phyloP scores from a whole-genome alignment of 1,139 yeast genomes.

The Blastobotrys serpentis region DNA sequence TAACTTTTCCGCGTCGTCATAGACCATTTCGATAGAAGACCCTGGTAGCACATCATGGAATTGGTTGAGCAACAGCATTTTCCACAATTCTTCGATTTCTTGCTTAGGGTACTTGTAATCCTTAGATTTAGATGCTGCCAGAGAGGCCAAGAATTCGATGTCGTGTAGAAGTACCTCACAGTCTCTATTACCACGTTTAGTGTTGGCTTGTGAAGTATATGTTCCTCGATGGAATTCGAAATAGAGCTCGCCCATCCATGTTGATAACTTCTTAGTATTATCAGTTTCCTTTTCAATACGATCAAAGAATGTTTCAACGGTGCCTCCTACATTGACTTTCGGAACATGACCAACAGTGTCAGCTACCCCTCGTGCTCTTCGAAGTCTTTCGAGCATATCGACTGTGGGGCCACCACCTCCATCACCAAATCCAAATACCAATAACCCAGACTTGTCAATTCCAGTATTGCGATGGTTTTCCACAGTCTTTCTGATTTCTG shows the following conservation, averaged over 20 bases:
- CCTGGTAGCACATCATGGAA: constrained; percentile 98
- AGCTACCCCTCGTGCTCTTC: constrained; percentile 85
- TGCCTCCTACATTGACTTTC: constrained; percentile 69
- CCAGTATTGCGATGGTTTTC: constrained; percentile 80
- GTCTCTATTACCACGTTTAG: constrained; percentile 74
- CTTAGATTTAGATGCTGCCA: constrained; percentile 56
- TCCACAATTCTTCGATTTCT: constrained; percentile 75
- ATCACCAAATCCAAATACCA: constrained; percentile 90
- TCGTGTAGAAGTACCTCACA: constrained; percentile 82
- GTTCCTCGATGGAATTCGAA: constrained; percentile 97
- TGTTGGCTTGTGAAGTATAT: constrained; percentile 87
- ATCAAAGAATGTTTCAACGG: constrained; percentile 78
- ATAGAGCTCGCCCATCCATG: constrained; percentile 93
- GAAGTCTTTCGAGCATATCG: constrained; percentile 86
- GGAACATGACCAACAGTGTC: constrained; percentile 80
- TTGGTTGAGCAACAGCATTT: constrained; percentile 62
- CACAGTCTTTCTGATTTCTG: constrained; percentile 81
- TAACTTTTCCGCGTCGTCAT: constrained; percentile 89
- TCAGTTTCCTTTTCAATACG: constrained; percentile 60
- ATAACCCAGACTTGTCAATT: constrained; percentile 68
- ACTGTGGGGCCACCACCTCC: constrained; percentile 99
- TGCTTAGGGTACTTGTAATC: constrained; percentile 67
- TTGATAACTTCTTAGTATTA: constrained; percentile 65
- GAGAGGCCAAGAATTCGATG: constrained; percentile 76
- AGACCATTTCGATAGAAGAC: constrained; percentile 90